A percentile compares a stretch with the other conserved stretches of the same genome.
Evolutionary conservation across 345 rosid species (phyloP).

Genomic region (Eucalyptus urophylla): DNA sequence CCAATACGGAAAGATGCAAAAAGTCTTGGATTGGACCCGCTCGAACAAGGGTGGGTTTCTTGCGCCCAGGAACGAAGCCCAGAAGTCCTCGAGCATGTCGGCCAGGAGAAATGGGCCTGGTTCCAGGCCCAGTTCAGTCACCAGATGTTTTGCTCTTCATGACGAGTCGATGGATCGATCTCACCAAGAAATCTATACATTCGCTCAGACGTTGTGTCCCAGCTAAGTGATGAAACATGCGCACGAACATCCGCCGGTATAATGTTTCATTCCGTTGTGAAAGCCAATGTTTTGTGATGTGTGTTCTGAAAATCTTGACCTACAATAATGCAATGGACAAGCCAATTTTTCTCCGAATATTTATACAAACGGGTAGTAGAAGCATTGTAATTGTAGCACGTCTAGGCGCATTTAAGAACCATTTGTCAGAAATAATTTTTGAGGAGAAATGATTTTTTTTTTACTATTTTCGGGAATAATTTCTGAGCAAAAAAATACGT

Average conservation of each 20-base stretch:
- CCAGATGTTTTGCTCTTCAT: not conserved
- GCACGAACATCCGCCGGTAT: not conserved
- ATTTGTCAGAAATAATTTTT: accelerated
- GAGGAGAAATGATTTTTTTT: no score
- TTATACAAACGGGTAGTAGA: not conserved
- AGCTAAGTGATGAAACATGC: not conserved
- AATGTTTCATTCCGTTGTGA: not conserved
- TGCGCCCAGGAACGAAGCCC: not conserved
- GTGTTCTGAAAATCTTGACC: not conserved
- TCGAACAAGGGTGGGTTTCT: not conserved
- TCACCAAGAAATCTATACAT: not conserved
- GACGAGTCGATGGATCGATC: not conserved
- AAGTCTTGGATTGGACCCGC: not conserved
- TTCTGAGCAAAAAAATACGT: accelerated
- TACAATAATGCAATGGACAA: not conserved
- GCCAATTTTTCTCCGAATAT: not conserved
- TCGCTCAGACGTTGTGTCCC: not conserved
- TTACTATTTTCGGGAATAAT: accelerated
- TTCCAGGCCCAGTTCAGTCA: not conserved
- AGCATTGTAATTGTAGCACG: not conserved
- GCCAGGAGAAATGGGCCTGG: not conserved
- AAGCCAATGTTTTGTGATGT: not conserved
- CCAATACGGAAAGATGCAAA: not conserved
- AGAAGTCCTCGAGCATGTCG: not conserved
- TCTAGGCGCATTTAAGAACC: accelerated